Conservation (phyloP, 2,329 filamentous ascomycete species). For the Exophiala viscosa region DNA sequence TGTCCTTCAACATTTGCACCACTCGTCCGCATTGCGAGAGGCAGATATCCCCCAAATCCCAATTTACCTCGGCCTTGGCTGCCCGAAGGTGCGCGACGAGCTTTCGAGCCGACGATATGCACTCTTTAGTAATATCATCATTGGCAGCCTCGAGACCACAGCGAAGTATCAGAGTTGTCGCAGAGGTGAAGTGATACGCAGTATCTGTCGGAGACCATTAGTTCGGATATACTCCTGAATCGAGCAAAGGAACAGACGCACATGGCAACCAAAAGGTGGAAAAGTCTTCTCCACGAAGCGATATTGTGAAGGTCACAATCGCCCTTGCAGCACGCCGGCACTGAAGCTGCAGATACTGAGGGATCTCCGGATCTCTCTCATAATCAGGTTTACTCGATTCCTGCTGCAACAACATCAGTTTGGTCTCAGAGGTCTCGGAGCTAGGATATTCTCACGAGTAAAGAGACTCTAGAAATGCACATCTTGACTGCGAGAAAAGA, state of each 20-base stretch:
- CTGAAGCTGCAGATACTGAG: conserved; percentile 3
- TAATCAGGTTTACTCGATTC: conserved; percentile 4
- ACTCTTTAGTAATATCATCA: background rate
- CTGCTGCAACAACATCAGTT: background rate
- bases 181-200: conserved; percentile 5
- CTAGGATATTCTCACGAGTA: conserved; percentile 25
- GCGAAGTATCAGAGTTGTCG: background rate
- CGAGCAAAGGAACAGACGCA: background rate
- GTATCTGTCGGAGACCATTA: background rate
- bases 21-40: conserved; percentile 6
- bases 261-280: conserved; percentile 4
- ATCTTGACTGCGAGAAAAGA: conserved; percentile 44
- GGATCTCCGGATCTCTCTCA: background rate
- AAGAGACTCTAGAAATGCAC: conserved; percentile 46
- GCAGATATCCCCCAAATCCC: conserved; percentile 10
- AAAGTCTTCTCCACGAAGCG: background rate
- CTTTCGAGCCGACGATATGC: background rate
- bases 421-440: too few species aligned
- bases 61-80: conserved; percentile 1
- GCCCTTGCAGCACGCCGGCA: conserved; percentile 1
- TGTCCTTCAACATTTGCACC: conserved; percentile 1
- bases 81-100: conserved; percentile 1
- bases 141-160: conserved; percentile 4
- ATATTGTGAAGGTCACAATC: conserved; percentile 1
- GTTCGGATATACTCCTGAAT: background rate